These are phyloP conservation scores for Ilex aquifolium DNA, from an alignment of 257 asterid species.

Conservation along the genomic window DNA sequence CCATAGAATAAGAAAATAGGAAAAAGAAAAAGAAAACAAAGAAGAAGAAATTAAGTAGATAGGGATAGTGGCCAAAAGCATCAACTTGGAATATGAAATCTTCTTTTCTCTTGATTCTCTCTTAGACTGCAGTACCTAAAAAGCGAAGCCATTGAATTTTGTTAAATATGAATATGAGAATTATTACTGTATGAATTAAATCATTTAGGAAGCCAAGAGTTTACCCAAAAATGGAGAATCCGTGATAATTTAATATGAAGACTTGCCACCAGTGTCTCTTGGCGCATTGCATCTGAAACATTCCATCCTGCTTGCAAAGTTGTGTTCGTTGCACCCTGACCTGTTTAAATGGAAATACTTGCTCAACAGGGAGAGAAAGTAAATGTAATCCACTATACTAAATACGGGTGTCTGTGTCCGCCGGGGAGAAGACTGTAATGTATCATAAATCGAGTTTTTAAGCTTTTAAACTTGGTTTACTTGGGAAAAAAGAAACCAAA, in stretches of 20 bases:
- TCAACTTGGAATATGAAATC: conserved; percentile 6
- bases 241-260: conserved; percentile 37
- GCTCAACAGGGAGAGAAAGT: too few species aligned
- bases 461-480: too few species aligned
- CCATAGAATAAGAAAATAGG: conserved; percentile 20
- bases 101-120: conserved; percentile 38
- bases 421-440: too few species aligned
- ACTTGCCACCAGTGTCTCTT: conserved; percentile 63
- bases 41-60: background rate
- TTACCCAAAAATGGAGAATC: conserved; percentile 66
- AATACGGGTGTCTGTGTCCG: too few species aligned
- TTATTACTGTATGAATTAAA: background rate
- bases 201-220: too few species aligned
- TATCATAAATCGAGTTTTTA: too few species aligned
- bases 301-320: conserved; percentile 94
- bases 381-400: too few species aligned
- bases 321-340: conserved; percentile 90
- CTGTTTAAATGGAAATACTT: conserved; percentile 23
- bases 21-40: background rate
- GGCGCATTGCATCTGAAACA: conserved; percentile 99
- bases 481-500: too few species aligned
- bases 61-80: conserved; percentile 22
- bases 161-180: background rate
- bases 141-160: background rate
- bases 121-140: conserved; percentile 38